A percentile compares a stretch with the other conserved stretches of the same genome.
These are phyloP conservation scores for Talaromyces sp. DNA, from an alignment of 2,329 filamentous ascomycete genomes.

Conservation along the genomic window DNA sequence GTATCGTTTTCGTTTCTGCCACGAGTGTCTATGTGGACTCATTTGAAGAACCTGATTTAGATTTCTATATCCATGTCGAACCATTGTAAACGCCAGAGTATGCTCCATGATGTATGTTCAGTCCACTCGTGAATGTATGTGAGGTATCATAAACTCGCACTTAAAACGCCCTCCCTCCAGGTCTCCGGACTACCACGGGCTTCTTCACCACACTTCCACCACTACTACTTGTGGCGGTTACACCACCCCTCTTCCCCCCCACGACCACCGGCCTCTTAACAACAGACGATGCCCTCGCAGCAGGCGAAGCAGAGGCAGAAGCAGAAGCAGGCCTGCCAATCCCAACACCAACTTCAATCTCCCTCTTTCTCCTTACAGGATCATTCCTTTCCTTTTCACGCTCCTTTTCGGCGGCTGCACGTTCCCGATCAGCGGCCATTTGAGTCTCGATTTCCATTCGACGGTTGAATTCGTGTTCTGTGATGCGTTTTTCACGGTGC, in stretches of 20 bases:
- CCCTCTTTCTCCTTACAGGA: conserved; percentile 29
- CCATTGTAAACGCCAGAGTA: background rate
- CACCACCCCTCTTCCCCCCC: conserved; percentile 25
- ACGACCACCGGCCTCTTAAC: conserved; percentile 31
- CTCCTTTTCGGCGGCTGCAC: conserved; percentile 38
- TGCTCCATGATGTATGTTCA: background rate
- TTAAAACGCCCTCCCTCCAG: conserved; percentile 32
- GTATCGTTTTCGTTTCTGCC: background rate
- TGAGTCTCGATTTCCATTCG: conserved; percentile 90
- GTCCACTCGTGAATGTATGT: background rate
- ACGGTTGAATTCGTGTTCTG: conserved; percentile 84
- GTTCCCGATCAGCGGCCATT: conserved; percentile 79
- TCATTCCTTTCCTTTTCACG: conserved; percentile 36
- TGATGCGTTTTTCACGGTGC: conserved; percentile 74
- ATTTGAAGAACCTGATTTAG: background rate
- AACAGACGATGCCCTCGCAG: conserved; percentile 19
- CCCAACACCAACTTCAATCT: conserved; percentile 29
- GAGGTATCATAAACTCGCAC: background rate
- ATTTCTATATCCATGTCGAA: background rate
- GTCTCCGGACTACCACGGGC: conserved; percentile 30
- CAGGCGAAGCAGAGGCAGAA: background rate
- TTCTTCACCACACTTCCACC: conserved; percentile 38
- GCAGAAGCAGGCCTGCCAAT: conserved; percentile 6
- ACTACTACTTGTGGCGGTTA: conserved; percentile 23
- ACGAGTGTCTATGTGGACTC: background rate